Evolutionary conservation across 164 flowering plant genomes (phyloP), one percentile per base, ranked within the genome.

Genomic region (Annona squamosa): DNA sequence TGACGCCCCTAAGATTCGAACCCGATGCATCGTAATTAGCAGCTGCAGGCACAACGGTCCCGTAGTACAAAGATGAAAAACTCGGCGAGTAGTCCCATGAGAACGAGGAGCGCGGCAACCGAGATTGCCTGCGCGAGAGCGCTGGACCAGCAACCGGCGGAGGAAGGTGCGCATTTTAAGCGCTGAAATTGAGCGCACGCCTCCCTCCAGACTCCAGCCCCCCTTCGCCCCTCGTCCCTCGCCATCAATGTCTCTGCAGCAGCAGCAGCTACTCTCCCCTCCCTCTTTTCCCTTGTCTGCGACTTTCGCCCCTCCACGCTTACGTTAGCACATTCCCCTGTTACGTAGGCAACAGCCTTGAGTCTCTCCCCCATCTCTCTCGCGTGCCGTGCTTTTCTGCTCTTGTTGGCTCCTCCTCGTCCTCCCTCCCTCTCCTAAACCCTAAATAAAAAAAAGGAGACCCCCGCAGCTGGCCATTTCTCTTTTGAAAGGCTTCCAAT

Each of bases 301-400:
- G 10, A 52, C 56, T 67, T 59, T 61, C 65, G 43, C 64, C 41
- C 48, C 48, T 16, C 64, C 72, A 62, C 67, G 80, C 80, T 81
- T 77, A 81, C 83, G 81, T 48, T 72, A 74, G 69, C 77, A 80
- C 71, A 83, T 83, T 81, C 82, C 82, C 5, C 37, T 4, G 4
- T 4, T 46, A 77, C 85, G 85, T 82, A 80, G 79, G 37, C 79
- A 48, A 44, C 17, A 57, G 13, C 62, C 75, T 70, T 74, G n/a
- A 63, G 71, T 42, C 48, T 48, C 74, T 46, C 71, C 65, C 17
- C 19, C 43, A 65, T n/a, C 72, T 68, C 76, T 52, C 56, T 80
- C 86, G 89, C 87, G 86, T 84, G 89, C 87, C 78, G 79, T 74
- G 46, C 70, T 80, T 83, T 80, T 77, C 42, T 78, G 76, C 80